Percentiles rank a stretch among this genome's conserved stretches.
phyloP scores from a whole-genome alignment of 805 yeast genomes.

The Saccharomycopsis sp. region DNA sequence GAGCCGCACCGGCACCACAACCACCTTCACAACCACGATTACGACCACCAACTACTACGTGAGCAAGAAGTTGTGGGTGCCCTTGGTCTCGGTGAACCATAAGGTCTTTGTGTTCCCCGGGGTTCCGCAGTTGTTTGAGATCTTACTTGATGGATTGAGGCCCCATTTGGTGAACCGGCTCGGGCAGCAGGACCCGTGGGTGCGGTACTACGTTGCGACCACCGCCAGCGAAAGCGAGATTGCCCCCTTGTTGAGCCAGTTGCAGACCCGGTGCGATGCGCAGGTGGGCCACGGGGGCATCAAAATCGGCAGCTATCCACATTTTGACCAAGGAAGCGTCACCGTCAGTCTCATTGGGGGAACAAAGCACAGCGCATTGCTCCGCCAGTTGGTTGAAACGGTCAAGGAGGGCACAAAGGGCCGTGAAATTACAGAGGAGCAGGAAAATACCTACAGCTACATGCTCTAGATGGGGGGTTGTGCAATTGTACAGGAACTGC shows the following conservation, averaged over 20 bases:
- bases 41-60: slow-evolving; percentile 40
- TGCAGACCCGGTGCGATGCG: slow-evolving; percentile 34
- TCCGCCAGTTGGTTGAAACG: too few species aligned
- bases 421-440: too few species aligned
- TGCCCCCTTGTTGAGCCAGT: slow-evolving; percentile 49
- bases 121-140: slow-evolving; percentile 63
- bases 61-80: slow-evolving; percentile 66
- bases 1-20: too few species aligned
- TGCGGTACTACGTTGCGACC: slow-evolving; percentile 56
- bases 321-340: slow-evolving; percentile 49
- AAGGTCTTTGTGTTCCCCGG: slow-evolving; percentile 76
- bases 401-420: too few species aligned
- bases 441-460: too few species aligned
- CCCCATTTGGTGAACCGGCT: slow-evolving; percentile 32
- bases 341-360: slow-evolving; percentile 73
- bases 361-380: slow-evolving; percentile 23
- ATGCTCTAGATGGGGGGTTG: too few species aligned
- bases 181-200: slow-evolving; percentile 24
- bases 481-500: too few species aligned
- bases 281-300: slow-evolving; percentile 27
- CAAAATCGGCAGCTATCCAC: slow-evolving; percentile 84
- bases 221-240: slow-evolving; percentile 51
- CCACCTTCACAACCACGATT: too few species aligned
- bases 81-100: slow-evolving; percentile 58
- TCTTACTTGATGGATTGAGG: slow-evolving; percentile 38